These are phyloP conservation scores for Raphanus hybrid DNA, from an alignment of 441 rosid species.

Conservation along the genomic window DNA sequence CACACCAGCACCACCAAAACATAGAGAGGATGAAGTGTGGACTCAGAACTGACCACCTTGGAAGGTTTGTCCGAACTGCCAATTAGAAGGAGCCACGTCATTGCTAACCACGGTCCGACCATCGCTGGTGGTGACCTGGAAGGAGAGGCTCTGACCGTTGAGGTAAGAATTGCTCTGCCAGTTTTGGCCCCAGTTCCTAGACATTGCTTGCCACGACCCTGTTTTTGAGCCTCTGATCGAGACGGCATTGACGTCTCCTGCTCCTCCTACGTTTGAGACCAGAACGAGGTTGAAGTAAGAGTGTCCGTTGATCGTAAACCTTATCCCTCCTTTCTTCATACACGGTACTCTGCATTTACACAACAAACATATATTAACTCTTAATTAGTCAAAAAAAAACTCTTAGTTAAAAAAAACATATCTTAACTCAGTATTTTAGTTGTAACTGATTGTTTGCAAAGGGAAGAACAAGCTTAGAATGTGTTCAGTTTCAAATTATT, in stretches of 20 bases:
- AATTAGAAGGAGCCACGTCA: conserved; percentile 56
- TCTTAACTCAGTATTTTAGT: neutral
- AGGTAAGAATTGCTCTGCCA: conserved; percentile 80
- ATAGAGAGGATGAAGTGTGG: conserved; percentile 12
- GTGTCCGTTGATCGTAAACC: conserved; percentile 75
- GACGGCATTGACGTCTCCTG: conserved; percentile 64
- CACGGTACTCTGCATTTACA: conserved; percentile 60
- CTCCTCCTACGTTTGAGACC: conserved; percentile 68
- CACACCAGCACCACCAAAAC: conserved; percentile 38
- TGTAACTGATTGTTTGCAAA: neutral
- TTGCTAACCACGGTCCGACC: conserved; percentile 65
- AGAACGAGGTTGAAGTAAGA: conserved; percentile 77
- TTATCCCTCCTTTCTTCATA: conserved; percentile 69
- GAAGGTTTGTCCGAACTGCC: conserved; percentile 91
- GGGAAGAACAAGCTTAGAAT: too few relatives aligned
- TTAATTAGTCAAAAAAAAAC: too few relatives aligned
- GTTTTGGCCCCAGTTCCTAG: conserved; percentile 84
- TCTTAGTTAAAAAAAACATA: neutral
- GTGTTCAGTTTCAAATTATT: too few relatives aligned
- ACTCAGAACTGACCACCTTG: conserved; percentile 62
- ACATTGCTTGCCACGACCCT: conserved; percentile 68
- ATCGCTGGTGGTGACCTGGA: conserved; percentile 80
- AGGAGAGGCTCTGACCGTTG: conserved; percentile 67
- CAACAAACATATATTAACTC: neutral
- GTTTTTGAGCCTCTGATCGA: conserved; percentile 68